Evolutionary conservation across 768 basidiomycete species (phyloP), one percentile per base, ranked within the genome.

Genomic region (Suillus occidentalis): DNA sequence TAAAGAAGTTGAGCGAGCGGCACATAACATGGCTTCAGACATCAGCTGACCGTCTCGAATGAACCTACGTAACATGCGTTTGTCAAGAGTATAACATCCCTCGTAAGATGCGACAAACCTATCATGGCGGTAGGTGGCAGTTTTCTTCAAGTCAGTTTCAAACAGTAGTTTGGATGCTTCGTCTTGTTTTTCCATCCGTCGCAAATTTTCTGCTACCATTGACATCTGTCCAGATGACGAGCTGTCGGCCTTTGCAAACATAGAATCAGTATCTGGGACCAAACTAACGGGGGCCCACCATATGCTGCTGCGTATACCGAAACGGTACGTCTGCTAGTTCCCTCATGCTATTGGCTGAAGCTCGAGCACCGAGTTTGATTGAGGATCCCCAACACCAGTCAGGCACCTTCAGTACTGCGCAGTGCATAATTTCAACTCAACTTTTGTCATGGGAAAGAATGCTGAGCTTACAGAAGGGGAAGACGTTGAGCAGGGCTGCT

Each of bases 31-130:
- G n/a, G 34, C n/a, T 2, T 55, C n/a, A 4, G 2, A 28, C 22
- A 39, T 40, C 22, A 6, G 65, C 72, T 45, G 8, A 69, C 67
- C 0, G 72, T 67, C 61, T 69, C 74, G 22, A 63, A 67, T 20
- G 70, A 65, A 58, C 65, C 74, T 75, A 20, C 47, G 12, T 28
- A 42, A 6, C 3, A 6, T 14, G 22, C 14, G 6, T 22, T 6
- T 52, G 62, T 28, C 36, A 43, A 20, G 16, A 18, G 39, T 40
- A 40, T 3, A 6, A 14, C 39, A 9, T 36, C 4, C 25, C 9
- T 10, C 9, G 10, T 4, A 36, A n/a, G 40, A 20, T 4, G 10
- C 31, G 28, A 47, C 73, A 34, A 60, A 71, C 67, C 70, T 2
- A 63, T 13, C 47, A 71, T 59, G 18, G 70, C 64, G 10, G 60